Evolutionary conservation across 805 yeast genomes (phyloP).

Genomic region (Candida oleophila): DNA sequence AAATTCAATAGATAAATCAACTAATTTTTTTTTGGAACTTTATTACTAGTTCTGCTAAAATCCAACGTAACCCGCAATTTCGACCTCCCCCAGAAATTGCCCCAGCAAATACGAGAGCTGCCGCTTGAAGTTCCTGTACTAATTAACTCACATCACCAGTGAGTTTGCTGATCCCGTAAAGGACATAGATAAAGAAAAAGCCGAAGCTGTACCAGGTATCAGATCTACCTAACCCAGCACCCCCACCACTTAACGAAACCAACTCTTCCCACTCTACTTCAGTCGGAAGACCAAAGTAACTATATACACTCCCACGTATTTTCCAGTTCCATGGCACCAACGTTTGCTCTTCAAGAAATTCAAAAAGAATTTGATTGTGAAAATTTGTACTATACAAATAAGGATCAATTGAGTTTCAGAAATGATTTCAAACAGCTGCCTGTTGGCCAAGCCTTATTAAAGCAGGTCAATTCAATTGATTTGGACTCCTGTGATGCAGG

Average conservation of each 20-base stretch:
- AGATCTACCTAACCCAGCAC: neutral
- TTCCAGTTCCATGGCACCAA: slow-evolving; percentile 4
- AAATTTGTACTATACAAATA: neutral
- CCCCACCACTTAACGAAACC: slow-evolving; percentile 7
- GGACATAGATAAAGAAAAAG: slow-evolving; percentile 6
- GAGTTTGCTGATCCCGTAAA: slow-evolving; percentile 21
- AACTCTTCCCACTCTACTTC: too few relatives aligned
- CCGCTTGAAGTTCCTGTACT: slow-evolving; percentile 37
- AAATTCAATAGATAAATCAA: too few relatives aligned
- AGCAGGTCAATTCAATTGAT: slow-evolving; percentile 46
- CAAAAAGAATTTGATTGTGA: neutral
- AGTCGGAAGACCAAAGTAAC: too few relatives aligned
- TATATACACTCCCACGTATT: neutral
- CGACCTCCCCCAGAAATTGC: slow-evolving; percentile 2
- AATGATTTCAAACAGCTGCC: neutral
- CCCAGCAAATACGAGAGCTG: slow-evolving; percentile 37
- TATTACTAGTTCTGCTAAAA: neutral
- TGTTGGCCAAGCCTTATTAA: slow-evolving; percentile 38
- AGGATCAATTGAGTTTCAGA: neutral
- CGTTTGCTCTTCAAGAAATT: slow-evolving; percentile 2
- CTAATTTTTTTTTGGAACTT: neutral
- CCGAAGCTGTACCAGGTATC: neutral
- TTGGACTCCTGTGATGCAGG: slow-evolving; percentile 65
- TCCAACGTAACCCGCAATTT: neutral
- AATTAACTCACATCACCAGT: slow-evolving; percentile 32